Percentiles rank a stretch among this genome's conserved stretches.
Conservation (phyloP, 2,329 filamentous ascomycete genomes). For the Thelonectria rubi region DNA sequence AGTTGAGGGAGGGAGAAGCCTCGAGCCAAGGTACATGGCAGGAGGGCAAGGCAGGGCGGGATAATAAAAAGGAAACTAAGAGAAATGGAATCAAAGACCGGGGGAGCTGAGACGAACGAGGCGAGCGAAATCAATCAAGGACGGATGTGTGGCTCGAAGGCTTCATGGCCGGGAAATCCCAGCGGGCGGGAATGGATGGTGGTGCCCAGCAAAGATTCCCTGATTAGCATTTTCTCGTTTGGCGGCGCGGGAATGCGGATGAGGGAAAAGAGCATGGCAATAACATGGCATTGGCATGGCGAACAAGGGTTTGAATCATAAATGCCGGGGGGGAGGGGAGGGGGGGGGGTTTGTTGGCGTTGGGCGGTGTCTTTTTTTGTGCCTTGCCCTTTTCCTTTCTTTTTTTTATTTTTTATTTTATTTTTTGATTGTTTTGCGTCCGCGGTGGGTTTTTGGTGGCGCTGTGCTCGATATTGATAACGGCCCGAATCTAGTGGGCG, state of each 20-base stretch:
- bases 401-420: not conserved
- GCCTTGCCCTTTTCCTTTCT: not conserved
- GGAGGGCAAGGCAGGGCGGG: too few species aligned
- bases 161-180: constrained; percentile 11
- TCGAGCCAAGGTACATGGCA: too few species aligned
- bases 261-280: constrained; percentile 9
- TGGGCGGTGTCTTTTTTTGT: constrained; percentile 3
- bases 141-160: not conserved
- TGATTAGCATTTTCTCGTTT: not conserved
- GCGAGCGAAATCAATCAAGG: constrained; percentile 26
- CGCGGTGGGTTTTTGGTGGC: not conserved
- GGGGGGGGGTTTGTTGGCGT: too few species aligned
- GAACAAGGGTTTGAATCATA: constrained; percentile 12
- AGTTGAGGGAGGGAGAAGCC: too few species aligned
- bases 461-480: not conserved
- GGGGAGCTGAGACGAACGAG: constrained; percentile 15
- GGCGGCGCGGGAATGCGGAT: constrained; percentile 5
- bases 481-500: not conserved
- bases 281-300: constrained; percentile 20
- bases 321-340: not conserved
- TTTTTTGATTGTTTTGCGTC: too few species aligned
- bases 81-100: constrained; percentile 4
- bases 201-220: too few species aligned
- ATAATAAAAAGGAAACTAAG: too few species aligned
- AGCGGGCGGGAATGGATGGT: constrained; percentile 5